phyloP scores from a whole-genome alignment of 169 alveolate species.

The Plasmodium vivax region DNA sequence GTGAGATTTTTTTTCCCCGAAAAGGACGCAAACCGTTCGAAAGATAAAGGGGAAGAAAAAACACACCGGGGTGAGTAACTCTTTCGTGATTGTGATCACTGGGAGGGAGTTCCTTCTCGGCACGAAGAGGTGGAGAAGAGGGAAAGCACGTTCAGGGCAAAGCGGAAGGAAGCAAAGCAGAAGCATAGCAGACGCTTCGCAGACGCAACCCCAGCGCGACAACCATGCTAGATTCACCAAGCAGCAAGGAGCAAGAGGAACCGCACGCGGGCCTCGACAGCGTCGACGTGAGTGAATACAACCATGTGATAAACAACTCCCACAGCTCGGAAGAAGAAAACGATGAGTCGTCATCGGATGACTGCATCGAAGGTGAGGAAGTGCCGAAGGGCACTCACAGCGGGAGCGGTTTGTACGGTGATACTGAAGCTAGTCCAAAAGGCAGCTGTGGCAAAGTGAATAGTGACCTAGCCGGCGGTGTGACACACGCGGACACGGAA shows the following conservation, averaged over 20 bases:
- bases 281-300: slow-evolving; percentile 65
- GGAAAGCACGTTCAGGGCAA: background rate
- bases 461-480: background rate
- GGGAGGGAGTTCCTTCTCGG: background rate
- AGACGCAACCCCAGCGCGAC: background rate
- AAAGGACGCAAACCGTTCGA: background rate
- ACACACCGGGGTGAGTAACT: background rate
- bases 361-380: background rate
- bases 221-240: slow-evolving; percentile 19
- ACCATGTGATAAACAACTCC: slow-evolving; percentile 45
- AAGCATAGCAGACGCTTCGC: no score
- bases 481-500: background rate
- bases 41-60: background rate
- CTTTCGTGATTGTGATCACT: background rate
- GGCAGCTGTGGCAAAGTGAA: background rate
- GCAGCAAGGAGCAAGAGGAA: slow-evolving; percentile 23
- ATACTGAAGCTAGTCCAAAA: background rate
- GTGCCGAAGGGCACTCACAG: background rate
- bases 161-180: background rate
- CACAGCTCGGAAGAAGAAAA: slow-evolving; percentile 42
- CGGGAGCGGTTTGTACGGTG: background rate
- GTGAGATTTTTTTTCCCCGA: background rate
- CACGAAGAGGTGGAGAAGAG: background rate
- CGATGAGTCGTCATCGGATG: slow-evolving; percentile 7
- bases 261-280: background rate